Evolutionary conservation across 2,329 filamentous ascomycete genomes (phyloP).

Genomic region (Botrytis paeoniae): DNA sequence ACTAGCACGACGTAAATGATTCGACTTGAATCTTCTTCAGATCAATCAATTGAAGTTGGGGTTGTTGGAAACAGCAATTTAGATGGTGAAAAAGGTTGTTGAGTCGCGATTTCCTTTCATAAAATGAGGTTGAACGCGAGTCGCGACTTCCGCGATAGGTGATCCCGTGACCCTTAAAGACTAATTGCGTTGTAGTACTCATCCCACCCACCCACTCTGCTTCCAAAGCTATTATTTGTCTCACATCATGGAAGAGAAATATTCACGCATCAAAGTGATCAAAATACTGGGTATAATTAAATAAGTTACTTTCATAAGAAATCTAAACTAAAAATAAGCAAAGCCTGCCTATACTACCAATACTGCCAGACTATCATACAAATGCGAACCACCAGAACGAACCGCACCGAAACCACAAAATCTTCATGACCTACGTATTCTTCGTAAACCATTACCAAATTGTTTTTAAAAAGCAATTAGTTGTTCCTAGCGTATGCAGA

Average conservation of each 20-base stretch:
- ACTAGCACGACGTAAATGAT: not conserved
- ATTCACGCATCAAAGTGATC: not conserved
- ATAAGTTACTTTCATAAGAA: not conserved
- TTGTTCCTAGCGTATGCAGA: slow-evolving; percentile 32
- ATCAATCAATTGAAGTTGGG: not conserved
- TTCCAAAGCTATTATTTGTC: not conserved
- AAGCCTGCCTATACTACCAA: slow-evolving; percentile 14
- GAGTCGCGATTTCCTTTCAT: not conserved
- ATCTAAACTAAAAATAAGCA: slow-evolving; percentile 12
- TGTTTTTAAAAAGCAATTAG: slow-evolving; percentile 7
- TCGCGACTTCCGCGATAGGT: slow-evolving; percentile 9
- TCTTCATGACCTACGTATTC: slow-evolving; percentile 13
- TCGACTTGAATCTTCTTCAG: not conserved
- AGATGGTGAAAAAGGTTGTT: not conserved
- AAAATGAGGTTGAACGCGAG: not conserved
- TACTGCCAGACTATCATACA: slow-evolving; percentile 17
- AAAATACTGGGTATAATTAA: not conserved
- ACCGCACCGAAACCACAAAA: not conserved
- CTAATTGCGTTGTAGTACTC: not conserved
- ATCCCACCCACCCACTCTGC: not conserved
- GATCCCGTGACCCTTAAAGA: not conserved
- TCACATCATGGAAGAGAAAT: not conserved
- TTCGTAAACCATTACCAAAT: slow-evolving; percentile 2
- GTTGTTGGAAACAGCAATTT: not conserved
- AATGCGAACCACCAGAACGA: slow-evolving; percentile 13